phyloP scores from a whole-genome alignment of 352 stramenopile species.

The Globisporangium paroecandrum region DNA sequence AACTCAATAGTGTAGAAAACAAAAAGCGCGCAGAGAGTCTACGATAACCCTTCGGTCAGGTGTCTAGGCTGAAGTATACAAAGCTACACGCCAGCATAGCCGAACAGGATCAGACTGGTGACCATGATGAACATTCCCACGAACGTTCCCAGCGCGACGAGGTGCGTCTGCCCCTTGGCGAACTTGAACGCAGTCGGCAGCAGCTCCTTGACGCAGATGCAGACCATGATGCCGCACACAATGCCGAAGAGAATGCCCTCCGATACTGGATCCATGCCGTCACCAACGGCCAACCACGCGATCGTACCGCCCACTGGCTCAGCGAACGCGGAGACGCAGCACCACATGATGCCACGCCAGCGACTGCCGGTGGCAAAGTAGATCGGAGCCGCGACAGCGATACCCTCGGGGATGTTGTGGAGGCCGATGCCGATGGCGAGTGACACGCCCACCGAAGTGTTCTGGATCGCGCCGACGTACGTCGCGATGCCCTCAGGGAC shows the following conservation, averaged over 20 bases:
- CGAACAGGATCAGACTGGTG: conserved; percentile 86
- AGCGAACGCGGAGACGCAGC: conserved; percentile 74
- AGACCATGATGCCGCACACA: conserved; percentile 92
- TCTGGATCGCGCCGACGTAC: conserved; percentile 88
- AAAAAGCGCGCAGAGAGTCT: neutral
- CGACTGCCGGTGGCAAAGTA: conserved; percentile 95
- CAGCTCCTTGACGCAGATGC: conserved; percentile 90
- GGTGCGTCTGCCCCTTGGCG: conserved; percentile 73
- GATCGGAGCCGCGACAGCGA: conserved; percentile 94
- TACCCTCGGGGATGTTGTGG: conserved; percentile 97
- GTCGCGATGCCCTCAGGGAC: conserved; percentile 96
- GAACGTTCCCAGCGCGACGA: conserved; percentile 82
- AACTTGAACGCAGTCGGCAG: conserved; percentile 92
- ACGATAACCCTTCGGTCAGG: neutral
- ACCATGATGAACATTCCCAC: conserved; percentile 88
- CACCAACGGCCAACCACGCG: conserved; percentile 84
- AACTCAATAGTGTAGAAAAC: neutral
- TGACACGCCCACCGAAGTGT: conserved; percentile 88
- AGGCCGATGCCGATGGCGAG: conserved; percentile 94
- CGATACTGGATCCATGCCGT: conserved; percentile 78
- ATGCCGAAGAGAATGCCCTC: conserved; percentile 92
- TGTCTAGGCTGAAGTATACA: neutral
- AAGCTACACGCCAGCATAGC: conserved; percentile 58
- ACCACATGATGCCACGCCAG: conserved; percentile 94
- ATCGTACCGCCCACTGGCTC: conserved; percentile 88